Evolutionary conservation across 2,329 filamentous ascomycete genomes (phyloP), one percentile per base, ranked within the genome.

Genomic region (Trichophaea hybrida): DNA sequence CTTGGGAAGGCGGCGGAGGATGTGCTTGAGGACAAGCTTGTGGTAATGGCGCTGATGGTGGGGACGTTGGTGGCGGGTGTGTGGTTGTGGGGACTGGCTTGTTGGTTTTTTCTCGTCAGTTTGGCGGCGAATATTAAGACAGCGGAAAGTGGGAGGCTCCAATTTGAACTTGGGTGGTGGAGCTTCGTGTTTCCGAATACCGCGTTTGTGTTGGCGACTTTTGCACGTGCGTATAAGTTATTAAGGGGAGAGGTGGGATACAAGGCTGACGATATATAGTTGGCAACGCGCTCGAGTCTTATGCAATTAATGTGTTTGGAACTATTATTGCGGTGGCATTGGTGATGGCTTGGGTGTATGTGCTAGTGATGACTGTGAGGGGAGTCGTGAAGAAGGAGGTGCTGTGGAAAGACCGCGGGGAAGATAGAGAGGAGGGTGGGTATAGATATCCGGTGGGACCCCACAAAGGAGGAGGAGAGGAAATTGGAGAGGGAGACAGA

Each of bases 81-180:
- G 8, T 94, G 86, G 86, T 76, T 93, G 2, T 93, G 86, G 85
- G 87, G 82, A 0, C 73, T 93, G n/a, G 84, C 85, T 32, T 72
- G 88, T 33, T 93, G 87, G 83, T 93, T 91, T 74, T 91, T 91
- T 71, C 75, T 91, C 59, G 82, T 93, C 8, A 84, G 82, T 1
- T 78, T 86, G n/a, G 84, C 85, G 1, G 86, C 86, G 1, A 79
- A 91, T 61, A 85, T 79, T 77, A 84, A 82, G 34, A 83, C 84
- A 55, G 75, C 83, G 17, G 74, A 76, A 0, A 74, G 78, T 8
- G 77, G 78, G 40, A 78, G 76, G 58, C 80, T 89, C 74, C 78
- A 81, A 3, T 93, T 90, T 68, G 83, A 85, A 15, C 90, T 93
- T 85, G 87, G 83, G 1, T 94, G 86, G 83, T 93, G 84, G 72